These are phyloP conservation scores for Penicillium nucicola DNA, from an alignment of 495 filamentous ascomycete genomes.

Conservation along the genomic window DNA sequence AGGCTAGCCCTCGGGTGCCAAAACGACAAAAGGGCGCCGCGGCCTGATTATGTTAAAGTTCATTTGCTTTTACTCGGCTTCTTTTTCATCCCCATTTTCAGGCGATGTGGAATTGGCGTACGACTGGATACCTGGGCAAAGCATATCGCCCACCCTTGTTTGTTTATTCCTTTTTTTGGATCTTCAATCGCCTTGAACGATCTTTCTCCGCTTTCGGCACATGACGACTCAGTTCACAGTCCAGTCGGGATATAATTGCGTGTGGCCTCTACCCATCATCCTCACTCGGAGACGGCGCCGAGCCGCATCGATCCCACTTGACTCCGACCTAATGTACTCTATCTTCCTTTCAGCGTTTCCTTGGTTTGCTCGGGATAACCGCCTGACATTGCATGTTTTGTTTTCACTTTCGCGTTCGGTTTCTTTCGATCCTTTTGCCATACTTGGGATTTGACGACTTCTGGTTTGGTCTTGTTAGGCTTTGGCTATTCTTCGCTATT, in stretches of 20 bases:
- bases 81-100: slow-evolving; percentile 21
- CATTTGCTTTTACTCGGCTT: slow-evolving; percentile 11
- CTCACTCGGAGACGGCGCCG: slow-evolving; percentile 2
- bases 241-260: slow-evolving; percentile 20
- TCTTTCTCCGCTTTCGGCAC: slow-evolving; percentile 17
- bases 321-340: slow-evolving; percentile 33
- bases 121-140: slow-evolving; percentile 31
- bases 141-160: slow-evolving; percentile 7
- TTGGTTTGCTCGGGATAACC: slow-evolving; percentile 26
- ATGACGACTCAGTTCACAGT: slow-evolving; percentile 21
- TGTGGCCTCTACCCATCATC: background rate
- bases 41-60: slow-evolving; percentile 9
- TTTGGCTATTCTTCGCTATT: slow-evolving; percentile 14
- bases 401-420: slow-evolving; percentile 5
- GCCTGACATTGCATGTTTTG: slow-evolving; percentile 18
- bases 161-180: slow-evolving; percentile 25
- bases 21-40: slow-evolving; percentile 55
- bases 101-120: slow-evolving; percentile 36
- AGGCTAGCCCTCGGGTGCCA: slow-evolving; percentile 52
- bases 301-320: slow-evolving; percentile 14
- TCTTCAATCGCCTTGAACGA: slow-evolving; percentile 17
- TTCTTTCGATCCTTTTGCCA: slow-evolving; percentile 11
- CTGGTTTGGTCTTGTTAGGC: slow-evolving; percentile 15
- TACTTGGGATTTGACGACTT: slow-evolving; percentile 24
- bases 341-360: slow-evolving; percentile 32